A percentile compares a stretch with the other conserved stretches of the same genome.
These are phyloP conservation scores for Teunomyces stri DNA, from an alignment of 805 yeast genomes.

Conservation along the genomic window DNA sequence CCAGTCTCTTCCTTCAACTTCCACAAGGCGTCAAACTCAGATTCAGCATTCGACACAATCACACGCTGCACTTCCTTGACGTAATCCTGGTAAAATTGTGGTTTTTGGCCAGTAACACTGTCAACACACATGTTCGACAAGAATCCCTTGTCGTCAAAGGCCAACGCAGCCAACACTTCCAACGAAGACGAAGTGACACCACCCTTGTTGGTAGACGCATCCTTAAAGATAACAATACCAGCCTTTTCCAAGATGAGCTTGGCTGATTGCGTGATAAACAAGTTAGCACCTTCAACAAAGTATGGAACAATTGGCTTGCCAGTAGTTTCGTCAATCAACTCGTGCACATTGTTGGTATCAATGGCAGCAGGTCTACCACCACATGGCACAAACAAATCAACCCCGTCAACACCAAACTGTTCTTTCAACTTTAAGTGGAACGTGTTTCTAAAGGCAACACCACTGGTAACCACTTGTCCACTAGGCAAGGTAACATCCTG, in stretches of 20 bases:
- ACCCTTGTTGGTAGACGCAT: slow-evolving; percentile 96
- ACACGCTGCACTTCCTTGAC: slow-evolving; percentile 79
- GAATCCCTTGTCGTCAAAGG: slow-evolving; percentile 84
- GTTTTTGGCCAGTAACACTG: slow-evolving; percentile 49
- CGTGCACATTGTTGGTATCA: slow-evolving; percentile 76
- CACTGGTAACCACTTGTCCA: slow-evolving; percentile 74
- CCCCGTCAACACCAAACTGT: slow-evolving; percentile 52
- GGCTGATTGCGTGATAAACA: slow-evolving; percentile 92
- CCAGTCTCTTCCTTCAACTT: slow-evolving; percentile 63
- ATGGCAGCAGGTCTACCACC: slow-evolving; percentile 98
- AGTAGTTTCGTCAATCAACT: slow-evolving; percentile 68
- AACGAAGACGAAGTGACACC: slow-evolving; percentile 97
- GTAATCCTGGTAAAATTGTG: slow-evolving; percentile 76
- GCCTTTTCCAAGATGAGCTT: slow-evolving; percentile 82
- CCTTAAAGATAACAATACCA: slow-evolving; percentile 86
- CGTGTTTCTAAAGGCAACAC: slow-evolving; percentile 84
- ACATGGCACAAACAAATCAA: slow-evolving; percentile 93
- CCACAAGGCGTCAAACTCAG: slow-evolving; percentile 89
- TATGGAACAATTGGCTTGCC: slow-evolving; percentile 79
- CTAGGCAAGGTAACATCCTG: slow-evolving; percentile 73
- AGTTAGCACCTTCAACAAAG: slow-evolving; percentile 96
- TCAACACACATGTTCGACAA: slow-evolving; percentile 75
- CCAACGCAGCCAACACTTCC: slow-evolving; percentile 91
- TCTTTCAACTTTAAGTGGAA: slow-evolving; percentile 78
- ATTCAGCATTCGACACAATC: slow-evolving; percentile 72